Percentiles rank a stretch among this genome's conserved stretches.
phyloP scores from a whole-genome alignment of 73 alveolate genomes.

The Paramecium primaurelia region DNA sequence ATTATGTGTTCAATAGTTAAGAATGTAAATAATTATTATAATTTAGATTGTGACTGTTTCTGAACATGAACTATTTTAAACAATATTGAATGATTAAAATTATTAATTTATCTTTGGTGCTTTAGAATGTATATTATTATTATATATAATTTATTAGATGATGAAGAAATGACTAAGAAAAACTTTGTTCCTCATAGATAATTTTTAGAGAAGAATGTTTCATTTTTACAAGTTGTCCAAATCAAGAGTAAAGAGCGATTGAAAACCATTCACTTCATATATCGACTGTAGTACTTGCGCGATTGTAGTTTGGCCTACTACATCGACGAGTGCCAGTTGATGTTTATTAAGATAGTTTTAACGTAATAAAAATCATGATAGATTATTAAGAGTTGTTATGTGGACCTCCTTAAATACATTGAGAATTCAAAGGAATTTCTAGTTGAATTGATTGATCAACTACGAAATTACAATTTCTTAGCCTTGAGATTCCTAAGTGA shows the following conservation, averaged over 20 bases:
- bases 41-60: conserved; percentile 14
- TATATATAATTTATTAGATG: not conserved
- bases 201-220: not conserved
- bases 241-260: not conserved
- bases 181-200: not conserved
- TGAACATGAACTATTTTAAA: not conserved
- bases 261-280: conserved; percentile 10
- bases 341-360: conserved; percentile 36
- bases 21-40: not conserved
- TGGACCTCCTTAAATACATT: conserved; percentile 18
- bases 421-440: not conserved
- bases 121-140: not conserved
- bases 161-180: conserved; percentile 4
- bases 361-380: conserved; percentile 31
- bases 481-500: not conserved
- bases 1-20: conserved; percentile 16
- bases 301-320: conserved; percentile 41
- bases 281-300: conserved; percentile 31
- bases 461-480: not conserved
- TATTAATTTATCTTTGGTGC: conserved; percentile 22
- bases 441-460: not conserved
- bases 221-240: conserved; percentile 13
- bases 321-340: conserved; percentile 42
- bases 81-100: not conserved
- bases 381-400: conserved; percentile 43